Conservation (phyloP, 148 eudicot species). For the Pouteria glomerata region DNA sequence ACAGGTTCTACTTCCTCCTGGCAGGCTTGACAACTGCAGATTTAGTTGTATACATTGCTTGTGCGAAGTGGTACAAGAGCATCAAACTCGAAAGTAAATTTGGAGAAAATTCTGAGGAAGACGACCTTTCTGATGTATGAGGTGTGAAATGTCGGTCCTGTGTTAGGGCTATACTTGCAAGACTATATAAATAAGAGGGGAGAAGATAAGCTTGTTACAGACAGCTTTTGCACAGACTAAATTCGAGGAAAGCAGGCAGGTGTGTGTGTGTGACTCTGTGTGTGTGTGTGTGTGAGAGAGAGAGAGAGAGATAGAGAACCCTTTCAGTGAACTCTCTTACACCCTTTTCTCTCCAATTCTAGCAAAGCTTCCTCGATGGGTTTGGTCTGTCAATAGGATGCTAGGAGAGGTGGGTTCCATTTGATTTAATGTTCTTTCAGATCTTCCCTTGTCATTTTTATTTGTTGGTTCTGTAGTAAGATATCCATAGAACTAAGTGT, state of each 20-base stretch:
- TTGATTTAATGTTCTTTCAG: not conserved
- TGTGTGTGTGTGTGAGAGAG: too few relatives aligned
- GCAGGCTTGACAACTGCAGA: conserved; percentile 62
- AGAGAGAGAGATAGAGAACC: not conserved
- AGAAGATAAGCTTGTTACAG: not conserved
- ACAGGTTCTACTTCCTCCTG: conserved; percentile 72
- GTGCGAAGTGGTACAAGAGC: conserved; percentile 71
- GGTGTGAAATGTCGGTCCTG: not conserved
- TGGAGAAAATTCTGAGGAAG: conserved; percentile 22
- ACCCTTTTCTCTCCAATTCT: not conserved
- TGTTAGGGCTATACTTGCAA: not conserved
- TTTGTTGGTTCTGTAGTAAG: conserved; percentile 1
- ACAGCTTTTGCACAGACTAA: not conserved
- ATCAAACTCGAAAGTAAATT: conserved; percentile 50
- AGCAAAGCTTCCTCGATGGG: too few relatives aligned
- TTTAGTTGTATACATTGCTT: conserved; percentile 46
- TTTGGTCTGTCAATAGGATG: not conserved
- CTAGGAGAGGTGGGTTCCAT: not conserved
- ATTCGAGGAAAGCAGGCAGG: not conserved
- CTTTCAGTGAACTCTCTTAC: not conserved
- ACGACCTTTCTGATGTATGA: conserved; percentile 12
- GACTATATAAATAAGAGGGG: not conserved
- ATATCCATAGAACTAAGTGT: not conserved
- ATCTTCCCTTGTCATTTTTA: not conserved
- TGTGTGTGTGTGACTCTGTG: too few relatives aligned